Percentiles rank a stretch among this genome's conserved stretches.
Conservation (phyloP, 2,329 filamentous ascomycete species). For the Curvularia sp. region DNA sequence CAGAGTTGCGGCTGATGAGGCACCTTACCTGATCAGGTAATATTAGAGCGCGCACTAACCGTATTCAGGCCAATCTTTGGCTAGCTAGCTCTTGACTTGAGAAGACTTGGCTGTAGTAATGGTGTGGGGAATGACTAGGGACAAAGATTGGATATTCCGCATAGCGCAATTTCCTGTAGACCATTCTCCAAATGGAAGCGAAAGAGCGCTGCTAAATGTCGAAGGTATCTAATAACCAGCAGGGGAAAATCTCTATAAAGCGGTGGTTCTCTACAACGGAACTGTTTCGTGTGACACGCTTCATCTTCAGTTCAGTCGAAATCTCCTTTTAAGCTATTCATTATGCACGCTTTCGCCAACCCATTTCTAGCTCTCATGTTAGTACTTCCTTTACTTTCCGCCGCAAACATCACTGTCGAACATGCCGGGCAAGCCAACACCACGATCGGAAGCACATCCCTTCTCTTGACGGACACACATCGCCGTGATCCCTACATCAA, state of each 20-base stretch:
- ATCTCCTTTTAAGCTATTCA: neutral
- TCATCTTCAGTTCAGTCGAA: neutral
- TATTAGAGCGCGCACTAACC: conserved; percentile 2
- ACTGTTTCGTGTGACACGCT: neutral
- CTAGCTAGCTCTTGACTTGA: neutral
- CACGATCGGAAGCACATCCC: conserved; percentile 15
- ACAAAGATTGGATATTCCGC: neutral
- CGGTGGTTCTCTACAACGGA: neutral
- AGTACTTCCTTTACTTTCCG: conserved; percentile 1
- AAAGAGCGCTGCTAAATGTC: neutral
- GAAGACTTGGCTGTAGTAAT: neutral
- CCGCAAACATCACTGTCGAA: conserved; percentile 17
- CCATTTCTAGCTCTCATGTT: neutral
- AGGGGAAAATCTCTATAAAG: neutral
- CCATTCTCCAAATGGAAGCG: neutral
- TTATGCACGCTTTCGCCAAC: neutral
- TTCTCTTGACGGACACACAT: conserved; percentile 24
- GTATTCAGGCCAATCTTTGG: neutral
- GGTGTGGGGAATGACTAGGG: neutral
- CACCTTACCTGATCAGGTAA: neutral
- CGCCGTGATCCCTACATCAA: conserved; percentile 34
- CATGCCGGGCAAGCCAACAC: conserved; percentile 6
- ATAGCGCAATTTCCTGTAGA: no score
- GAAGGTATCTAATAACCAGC: no score
- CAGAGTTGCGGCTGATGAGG: neutral